phyloP scores from a whole-genome alignment of 2,329 filamentous ascomycete species.

The Daldinia eschscholtzii region DNA sequence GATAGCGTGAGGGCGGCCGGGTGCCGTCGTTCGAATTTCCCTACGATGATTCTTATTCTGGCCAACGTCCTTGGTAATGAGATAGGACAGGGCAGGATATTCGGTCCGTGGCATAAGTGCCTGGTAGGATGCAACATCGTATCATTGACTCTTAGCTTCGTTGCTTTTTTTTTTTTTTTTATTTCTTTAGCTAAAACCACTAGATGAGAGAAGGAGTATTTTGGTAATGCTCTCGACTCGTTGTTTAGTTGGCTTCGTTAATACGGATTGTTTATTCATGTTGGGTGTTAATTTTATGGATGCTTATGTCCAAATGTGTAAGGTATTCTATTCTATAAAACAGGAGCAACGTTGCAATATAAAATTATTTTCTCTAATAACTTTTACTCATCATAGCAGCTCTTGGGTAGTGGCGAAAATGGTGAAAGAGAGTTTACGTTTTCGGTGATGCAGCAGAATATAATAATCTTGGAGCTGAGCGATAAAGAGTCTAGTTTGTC shows the following conservation, averaged over 20 bases:
- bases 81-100: not conserved
- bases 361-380: not conserved
- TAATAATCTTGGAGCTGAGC: not conserved
- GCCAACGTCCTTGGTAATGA: not conserved
- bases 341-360: not conserved
- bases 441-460: not conserved
- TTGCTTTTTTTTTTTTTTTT: not conserved
- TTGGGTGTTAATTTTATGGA: not conserved
- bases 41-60: not conserved
- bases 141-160: not conserved
- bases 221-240: not conserved
- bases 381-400: not conserved
- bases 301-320: too few species aligned
- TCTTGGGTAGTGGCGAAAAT: not conserved
- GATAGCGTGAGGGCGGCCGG: constrained; percentile 12
- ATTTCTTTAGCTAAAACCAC: not conserved
- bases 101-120: not conserved
- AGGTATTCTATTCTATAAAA: too few species aligned
- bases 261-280: not conserved
- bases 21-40: not conserved
- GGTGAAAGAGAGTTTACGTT: not conserved
- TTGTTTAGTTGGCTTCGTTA: not conserved
- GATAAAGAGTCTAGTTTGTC: not conserved
- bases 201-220: not conserved
- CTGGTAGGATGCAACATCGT: not conserved